phyloP scores from a whole-genome alignment of 2,329 filamentous ascomycete species.

The Phialophora chinensis region DNA sequence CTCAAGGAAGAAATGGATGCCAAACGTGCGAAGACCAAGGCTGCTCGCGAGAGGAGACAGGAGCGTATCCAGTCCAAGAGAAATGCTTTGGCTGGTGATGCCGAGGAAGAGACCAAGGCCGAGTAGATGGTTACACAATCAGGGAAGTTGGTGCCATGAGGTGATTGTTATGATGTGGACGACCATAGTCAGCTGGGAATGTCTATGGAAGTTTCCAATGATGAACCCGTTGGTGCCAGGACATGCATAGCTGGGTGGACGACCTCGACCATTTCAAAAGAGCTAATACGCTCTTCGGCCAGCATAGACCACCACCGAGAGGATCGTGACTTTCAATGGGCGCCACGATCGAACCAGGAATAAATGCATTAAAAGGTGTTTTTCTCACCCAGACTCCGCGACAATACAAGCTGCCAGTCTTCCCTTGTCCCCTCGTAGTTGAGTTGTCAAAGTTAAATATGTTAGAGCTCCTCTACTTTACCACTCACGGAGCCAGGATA shows the following conservation, averaged over 20 bases:
- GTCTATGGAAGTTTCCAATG: not conserved
- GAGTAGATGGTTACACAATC: slow-evolving; percentile 22
- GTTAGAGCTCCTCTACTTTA: not conserved
- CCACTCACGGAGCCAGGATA: not conserved
- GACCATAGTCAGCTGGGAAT: not conserved
- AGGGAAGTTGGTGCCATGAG: slow-evolving; percentile 5
- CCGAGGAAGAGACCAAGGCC: slow-evolving; percentile 51
- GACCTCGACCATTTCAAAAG: slow-evolving; percentile 6
- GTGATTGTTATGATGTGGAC: slow-evolving; percentile 8
- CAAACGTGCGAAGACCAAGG: slow-evolving; percentile 99
- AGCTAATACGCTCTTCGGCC: slow-evolving; percentile 7
- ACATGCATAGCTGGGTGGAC: slow-evolving; percentile 16
- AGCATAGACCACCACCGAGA: slow-evolving; percentile 21
- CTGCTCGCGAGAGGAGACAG: slow-evolving; percentile 96
- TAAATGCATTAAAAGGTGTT: not conserved
- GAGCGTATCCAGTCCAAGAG: slow-evolving; percentile 92
- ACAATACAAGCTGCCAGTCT: not conserved
- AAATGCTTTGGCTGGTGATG: slow-evolving; percentile 79
- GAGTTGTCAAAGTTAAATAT: not conserved
- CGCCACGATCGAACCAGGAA: slow-evolving; percentile 25
- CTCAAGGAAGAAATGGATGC: slow-evolving; percentile 99
- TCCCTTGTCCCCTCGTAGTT: not conserved
- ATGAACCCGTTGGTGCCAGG: not conserved
- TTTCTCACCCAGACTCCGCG: not conserved
- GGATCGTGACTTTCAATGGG: slow-evolving; percentile 19